Conservation (phyloP, 352 stramenopile species). For the Globisporangium paddicum region DNA sequence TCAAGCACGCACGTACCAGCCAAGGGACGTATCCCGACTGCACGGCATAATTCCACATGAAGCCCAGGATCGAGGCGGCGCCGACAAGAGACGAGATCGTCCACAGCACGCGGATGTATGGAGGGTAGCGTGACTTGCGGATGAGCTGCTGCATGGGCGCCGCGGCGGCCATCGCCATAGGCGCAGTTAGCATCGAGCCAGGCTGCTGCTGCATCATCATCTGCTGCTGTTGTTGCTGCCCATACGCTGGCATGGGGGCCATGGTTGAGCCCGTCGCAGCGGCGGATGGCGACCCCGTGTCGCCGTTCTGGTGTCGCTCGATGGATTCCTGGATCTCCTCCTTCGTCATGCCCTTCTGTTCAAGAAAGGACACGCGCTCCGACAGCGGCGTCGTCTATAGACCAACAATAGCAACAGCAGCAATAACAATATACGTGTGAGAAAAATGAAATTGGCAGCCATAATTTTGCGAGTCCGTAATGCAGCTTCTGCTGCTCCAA, state of each 20-base stretch:
- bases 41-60: constrained; percentile 74
- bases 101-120: constrained; percentile 60
- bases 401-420: background rate
- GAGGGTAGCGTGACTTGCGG: constrained; percentile 31
- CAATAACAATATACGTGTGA: background rate
- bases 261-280: background rate
- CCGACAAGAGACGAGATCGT: constrained; percentile 69
- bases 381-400: constrained; percentile 56
- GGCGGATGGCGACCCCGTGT: background rate
- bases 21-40: constrained; percentile 65
- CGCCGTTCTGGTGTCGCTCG: constrained; percentile 47
- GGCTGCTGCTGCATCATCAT: constrained; percentile 6
- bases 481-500: background rate
- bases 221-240: constrained; percentile 4
- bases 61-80: constrained; percentile 59
- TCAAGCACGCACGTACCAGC: constrained; percentile 32
- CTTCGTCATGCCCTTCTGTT: constrained; percentile 78
- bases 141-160: constrained; percentile 45
- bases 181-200: constrained; percentile 19
- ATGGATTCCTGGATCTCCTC: constrained; percentile 80
- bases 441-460: background rate
- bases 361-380: constrained; percentile 72
- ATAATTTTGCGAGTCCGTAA: background rate
- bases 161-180: constrained; percentile 44
- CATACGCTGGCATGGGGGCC: constrained; percentile 3